These are phyloP conservation scores for Magnaporthiopsis incrustans DNA, from an alignment of 2,329 filamentous ascomycete species.

Conservation along the genomic window DNA sequence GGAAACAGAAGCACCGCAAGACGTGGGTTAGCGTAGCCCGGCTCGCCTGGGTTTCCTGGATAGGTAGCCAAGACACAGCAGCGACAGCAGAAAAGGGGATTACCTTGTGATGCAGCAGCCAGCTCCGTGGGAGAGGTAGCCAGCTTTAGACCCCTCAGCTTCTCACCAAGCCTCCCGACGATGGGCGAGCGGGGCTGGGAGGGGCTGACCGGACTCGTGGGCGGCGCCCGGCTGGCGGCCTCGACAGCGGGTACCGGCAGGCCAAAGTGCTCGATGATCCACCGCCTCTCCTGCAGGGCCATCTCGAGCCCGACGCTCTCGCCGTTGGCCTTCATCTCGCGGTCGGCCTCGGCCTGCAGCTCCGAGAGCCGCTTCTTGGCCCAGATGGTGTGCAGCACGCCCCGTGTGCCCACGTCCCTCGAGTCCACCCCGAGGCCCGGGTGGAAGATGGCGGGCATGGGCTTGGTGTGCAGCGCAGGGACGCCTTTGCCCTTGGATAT, in stretches of 20 bases:
- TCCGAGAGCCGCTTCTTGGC: conserved; percentile 72
- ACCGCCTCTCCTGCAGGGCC: conserved; percentile 73
- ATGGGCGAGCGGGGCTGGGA: conserved; percentile 53
- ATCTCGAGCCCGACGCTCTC: conserved; percentile 82
- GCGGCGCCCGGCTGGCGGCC: conserved; percentile 10
- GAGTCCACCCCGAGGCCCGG: conserved; percentile 62
- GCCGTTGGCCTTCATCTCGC: conserved; percentile 63
- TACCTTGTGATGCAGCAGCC: conserved; percentile 44
- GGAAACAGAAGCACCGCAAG: conserved; percentile 26
- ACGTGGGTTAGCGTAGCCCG: conserved; percentile 6
- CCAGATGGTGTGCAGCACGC: conserved; percentile 85
- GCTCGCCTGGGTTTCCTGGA: background rate
- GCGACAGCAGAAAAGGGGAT: conserved; percentile 14
- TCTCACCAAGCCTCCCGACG: conserved; percentile 66
- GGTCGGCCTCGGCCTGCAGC: conserved; percentile 67
- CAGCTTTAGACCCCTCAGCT: conserved; percentile 69
- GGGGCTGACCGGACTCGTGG: conserved; percentile 19
- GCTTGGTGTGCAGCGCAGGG: conserved; percentile 53
- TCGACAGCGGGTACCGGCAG: conserved; percentile 29
- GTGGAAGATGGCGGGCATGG: conserved; percentile 80
- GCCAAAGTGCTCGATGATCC: conserved; percentile 79
- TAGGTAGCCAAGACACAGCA: background rate
- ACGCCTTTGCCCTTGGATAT: conserved; percentile 38
- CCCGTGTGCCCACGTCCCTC: conserved; percentile 62
- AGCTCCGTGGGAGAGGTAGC: conserved; percentile 65